A percentile compares a stretch with the other conserved stretches of the same genome.
Evolutionary conservation across 1,139 yeast genomes (phyloP).

Genomic region (Yamadazyma diospyri): DNA sequence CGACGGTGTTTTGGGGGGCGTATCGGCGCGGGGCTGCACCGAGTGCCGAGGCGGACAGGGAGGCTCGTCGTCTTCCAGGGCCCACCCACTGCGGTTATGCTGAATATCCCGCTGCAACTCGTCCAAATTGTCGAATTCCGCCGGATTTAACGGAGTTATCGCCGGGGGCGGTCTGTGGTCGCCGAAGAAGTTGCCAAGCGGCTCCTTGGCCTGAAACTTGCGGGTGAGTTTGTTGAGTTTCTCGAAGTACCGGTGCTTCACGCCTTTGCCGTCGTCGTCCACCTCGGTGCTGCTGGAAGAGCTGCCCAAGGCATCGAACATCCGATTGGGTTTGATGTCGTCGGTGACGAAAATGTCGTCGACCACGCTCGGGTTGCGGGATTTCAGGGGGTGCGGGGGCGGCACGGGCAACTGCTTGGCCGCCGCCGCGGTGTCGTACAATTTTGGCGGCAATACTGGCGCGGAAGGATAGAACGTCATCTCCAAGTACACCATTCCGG

Average conservation of each 20-base stretch:
- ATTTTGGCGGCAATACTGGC: conserved; percentile 45
- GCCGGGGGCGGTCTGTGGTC: conserved; percentile 9
- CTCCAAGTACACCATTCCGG: conserved; percentile 86
- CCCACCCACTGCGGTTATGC: neutral
- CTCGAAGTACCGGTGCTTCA: conserved; percentile 20
- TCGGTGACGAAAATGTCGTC: conserved; percentile 29
- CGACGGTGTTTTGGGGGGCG: conserved; percentile 4
- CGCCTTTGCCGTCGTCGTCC: conserved; percentile 4
- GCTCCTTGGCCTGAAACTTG: conserved; percentile 36
- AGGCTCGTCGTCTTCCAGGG: conserved; percentile 9
- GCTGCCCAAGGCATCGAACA: conserved; percentile 9
- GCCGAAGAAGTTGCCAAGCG: conserved; percentile 21
- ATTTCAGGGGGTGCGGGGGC: conserved; percentile 12
- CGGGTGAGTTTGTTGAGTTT: conserved; percentile 31
- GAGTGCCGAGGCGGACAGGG: conserved; percentile 16
- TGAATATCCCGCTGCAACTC: conserved; percentile 20
- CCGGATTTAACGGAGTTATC: conserved; percentile 13
- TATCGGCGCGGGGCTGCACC: neutral
- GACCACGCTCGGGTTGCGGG: conserved; percentile 14
- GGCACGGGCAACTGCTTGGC: conserved; percentile 11
- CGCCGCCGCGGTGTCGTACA: conserved; percentile 14
- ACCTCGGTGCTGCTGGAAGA: conserved; percentile 15
- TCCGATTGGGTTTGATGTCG: conserved; percentile 9
- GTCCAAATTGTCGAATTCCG: conserved; percentile 16
- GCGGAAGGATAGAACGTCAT: conserved; percentile 83